Percentiles rank a stretch among this genome's conserved stretches.
Evolutionary conservation across 1,284 basidiomycete species (phyloP).

Genomic region (Cryptococcus floricola): DNA sequence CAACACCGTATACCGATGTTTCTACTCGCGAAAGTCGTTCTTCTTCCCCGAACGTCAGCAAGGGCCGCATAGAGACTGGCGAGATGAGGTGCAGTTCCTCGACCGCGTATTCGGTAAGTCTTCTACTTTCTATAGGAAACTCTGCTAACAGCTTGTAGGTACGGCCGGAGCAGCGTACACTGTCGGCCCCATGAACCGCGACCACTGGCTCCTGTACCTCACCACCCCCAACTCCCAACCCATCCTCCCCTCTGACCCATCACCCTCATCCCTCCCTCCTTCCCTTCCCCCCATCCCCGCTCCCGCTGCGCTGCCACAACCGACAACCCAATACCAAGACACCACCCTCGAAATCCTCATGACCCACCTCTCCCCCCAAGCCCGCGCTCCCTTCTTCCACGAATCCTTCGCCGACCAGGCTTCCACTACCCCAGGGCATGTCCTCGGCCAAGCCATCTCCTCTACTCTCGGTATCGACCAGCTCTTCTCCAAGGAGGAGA

Average conservation of each 20-base stretch:
- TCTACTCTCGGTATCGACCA: constrained; percentile 72
- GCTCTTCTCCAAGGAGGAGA: constrained; percentile 74
- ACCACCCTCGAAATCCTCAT: constrained; percentile 98
- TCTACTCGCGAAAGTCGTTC: constrained; percentile 98
- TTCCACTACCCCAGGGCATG: constrained; percentile 50
- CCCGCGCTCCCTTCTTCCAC: constrained; percentile 76
- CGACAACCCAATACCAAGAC: constrained; percentile 54
- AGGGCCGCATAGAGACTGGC: constrained; percentile 94
- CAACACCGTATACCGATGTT: constrained; percentile 72
- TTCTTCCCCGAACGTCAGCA: constrained; percentile 97
- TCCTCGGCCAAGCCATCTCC: constrained; percentile 66
- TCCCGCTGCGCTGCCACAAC: constrained; percentile 3
- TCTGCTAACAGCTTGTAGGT: constrained; percentile 1
- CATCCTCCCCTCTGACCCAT: constrained; percentile 25
- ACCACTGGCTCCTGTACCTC: constrained; percentile 97
- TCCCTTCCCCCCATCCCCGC: constrained; percentile 13
- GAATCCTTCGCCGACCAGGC: constrained; percentile 18
- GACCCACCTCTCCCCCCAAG: constrained; percentile 78
- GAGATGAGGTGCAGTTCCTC: constrained; percentile 84
- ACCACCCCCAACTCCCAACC: constrained; percentile 58
- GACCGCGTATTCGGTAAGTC: constrained; percentile 73
- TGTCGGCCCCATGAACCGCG: constrained; percentile 95
- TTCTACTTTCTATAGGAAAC: too few species aligned
- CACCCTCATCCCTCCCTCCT: constrained; percentile 14
- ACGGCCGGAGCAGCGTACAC: constrained; percentile 84